A percentile compares a stretch with the other conserved stretches of the same genome.
phyloP scores from a whole-genome alignment of 495 filamentous ascomycete species.

The Apiosordaria backusii region DNA sequence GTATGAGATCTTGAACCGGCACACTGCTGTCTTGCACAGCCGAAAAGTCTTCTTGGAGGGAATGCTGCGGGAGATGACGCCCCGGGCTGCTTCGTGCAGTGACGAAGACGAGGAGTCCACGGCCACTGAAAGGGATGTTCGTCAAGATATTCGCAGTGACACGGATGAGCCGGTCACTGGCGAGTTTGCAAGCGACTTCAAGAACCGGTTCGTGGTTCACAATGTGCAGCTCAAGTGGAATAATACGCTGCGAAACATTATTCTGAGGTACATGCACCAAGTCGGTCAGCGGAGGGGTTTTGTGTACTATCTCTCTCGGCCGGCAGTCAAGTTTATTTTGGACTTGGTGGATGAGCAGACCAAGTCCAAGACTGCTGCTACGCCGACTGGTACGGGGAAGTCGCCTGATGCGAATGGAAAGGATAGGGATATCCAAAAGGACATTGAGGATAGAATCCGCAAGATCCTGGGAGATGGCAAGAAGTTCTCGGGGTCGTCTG shows the following conservation, averaged over 20 bases:
- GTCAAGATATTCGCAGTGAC: conserved; percentile 9
- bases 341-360: conserved; percentile 95
- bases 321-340: conserved; percentile 95
- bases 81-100: conserved; percentile 23
- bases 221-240: conserved; percentile 98
- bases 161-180: conserved; percentile 43
- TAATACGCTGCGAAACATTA: conserved; percentile 91
- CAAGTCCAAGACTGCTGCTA: conserved; percentile 52
- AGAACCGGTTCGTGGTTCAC: conserved; percentile 96
- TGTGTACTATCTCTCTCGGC: conserved; percentile 93
- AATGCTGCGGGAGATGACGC: conserved; percentile 63
- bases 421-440: conserved; percentile 55
- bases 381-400: conserved; percentile 34
- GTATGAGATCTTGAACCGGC: conserved; percentile 64
- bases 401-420: conserved; percentile 37
- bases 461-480: conserved; percentile 82
- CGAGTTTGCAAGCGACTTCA: conserved; percentile 86
- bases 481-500: conserved; percentile 74
- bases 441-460: conserved; percentile 81
- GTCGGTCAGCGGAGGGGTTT: conserved; percentile 94
- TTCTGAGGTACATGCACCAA: conserved; percentile 95
- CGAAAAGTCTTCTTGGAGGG: conserved; percentile 74
- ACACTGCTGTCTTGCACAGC: conserved; percentile 63
- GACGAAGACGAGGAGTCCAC: conserved; percentile 13
- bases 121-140: conserved; percentile 23